Base-by-base conservation (phyloP, 2,329 filamentous ascomycete species). In the Macroventuria anomochaeta region DNA sequence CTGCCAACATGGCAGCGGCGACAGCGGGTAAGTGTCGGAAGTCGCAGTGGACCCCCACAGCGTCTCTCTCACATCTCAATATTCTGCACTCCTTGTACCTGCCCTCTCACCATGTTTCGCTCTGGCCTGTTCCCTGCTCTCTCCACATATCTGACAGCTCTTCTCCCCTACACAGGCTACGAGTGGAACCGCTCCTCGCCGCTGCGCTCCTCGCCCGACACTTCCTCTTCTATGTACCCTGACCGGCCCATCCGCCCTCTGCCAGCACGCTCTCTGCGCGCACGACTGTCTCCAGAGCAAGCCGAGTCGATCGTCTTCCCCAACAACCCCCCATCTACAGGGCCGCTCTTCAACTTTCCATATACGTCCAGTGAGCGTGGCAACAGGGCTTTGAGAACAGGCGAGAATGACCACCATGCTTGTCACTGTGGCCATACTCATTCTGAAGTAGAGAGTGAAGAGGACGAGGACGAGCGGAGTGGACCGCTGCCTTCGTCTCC, bases 171-270 rank as follows among this genome's bases (percentile, higher is more conserved):
- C 53, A 62, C 67, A 76, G 74, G 71, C 64, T 76, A 76, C 68
- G 73, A 75, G 65, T 75, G 73, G 72, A 69, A 68, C 60, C 71
- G 65, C 63, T 75, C 71, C 48, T 75, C 72, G 65, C 67, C 73
- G 64, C 64, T 75, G 61, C 68, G 71, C 64, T 73, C 71, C 56
- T 72, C 71, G 33, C 80, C 86, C 62, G 91, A 96, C 80, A 88
- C 89, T 54, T 83, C 87, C 60, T 95, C 91, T 55, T 86, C 89
- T 55, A 81, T 91, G 68, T 96, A 90, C 73, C 91, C 91, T 62
- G 90, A 96, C 72, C 88, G 95, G 75, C 89, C 93, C 57, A 99
- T 99, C 73, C 88, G 92, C 71, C 95, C 95, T 51, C 80, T 99
- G 56, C 95, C 95, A 36, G 95, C 90, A 77, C 89, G 92, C 68